A percentile compares a stretch with the other conserved stretches of the same genome.
These are phyloP conservation scores for Tulasnella sp. DNA, from an alignment of 768 basidiomycete species.

Conservation along the genomic window DNA sequence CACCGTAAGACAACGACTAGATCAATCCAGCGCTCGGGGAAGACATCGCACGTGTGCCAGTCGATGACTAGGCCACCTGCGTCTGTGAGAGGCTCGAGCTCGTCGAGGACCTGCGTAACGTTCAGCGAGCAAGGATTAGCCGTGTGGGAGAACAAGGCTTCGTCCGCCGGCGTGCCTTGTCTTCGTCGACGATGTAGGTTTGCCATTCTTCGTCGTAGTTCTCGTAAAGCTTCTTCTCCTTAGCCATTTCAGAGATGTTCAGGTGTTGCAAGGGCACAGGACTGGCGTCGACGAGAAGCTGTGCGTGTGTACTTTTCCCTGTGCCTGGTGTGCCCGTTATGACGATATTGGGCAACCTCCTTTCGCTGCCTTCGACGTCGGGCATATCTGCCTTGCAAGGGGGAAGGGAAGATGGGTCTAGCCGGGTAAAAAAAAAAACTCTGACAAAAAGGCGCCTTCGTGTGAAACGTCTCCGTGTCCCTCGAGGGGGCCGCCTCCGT, in stretches of 20 bases:
- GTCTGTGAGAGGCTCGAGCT: slow-evolving; percentile 67
- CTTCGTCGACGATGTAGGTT: slow-evolving; percentile 89
- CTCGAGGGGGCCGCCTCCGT: background rate
- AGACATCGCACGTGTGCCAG: slow-evolving; percentile 91
- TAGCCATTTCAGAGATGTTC: slow-evolving; percentile 88
- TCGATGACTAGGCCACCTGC: slow-evolving; percentile 82
- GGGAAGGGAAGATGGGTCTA: background rate
- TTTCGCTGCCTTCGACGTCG: background rate
- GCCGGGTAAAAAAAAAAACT: background rate
- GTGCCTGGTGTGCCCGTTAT: slow-evolving; percentile 84
- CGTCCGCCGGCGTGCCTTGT: slow-evolving; percentile 60
- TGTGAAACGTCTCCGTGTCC: background rate
- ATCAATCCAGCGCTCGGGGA: slow-evolving; percentile 96
- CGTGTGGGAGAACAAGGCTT: background rate
- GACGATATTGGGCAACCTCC: slow-evolving; percentile 50
- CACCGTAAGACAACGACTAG: slow-evolving; percentile 90
- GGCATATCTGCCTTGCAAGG: background rate
- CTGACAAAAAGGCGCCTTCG: background rate
- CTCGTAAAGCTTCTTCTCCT: slow-evolving; percentile 74
- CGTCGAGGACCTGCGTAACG: slow-evolving; percentile 68
- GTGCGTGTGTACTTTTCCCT: slow-evolving; percentile 82
- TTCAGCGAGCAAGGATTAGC: background rate
- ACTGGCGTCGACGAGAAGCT: slow-evolving; percentile 71
- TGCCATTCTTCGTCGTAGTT: slow-evolving; percentile 95
- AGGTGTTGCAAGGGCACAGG: slow-evolving; percentile 70